A percentile compares a stretch with the other conserved stretches of the same genome.
phyloP scores from a whole-genome alignment of 805 yeast genomes.

The Candida vartiovaarae region DNA sequence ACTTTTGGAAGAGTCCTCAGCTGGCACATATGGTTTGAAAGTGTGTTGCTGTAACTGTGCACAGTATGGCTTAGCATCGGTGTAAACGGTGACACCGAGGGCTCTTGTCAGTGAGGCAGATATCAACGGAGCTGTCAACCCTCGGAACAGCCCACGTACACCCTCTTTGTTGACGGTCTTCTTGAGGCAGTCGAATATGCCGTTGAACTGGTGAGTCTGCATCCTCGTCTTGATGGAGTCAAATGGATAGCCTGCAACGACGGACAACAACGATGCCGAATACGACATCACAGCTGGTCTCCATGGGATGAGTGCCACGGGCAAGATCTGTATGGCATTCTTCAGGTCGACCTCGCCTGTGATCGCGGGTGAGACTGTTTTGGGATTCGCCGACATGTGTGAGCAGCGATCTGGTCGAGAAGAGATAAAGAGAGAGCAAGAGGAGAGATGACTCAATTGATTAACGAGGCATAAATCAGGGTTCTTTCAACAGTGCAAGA shows the following conservation, averaged over 20 bases:
- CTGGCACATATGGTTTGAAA: constrained; percentile 10
- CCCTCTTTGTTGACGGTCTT: constrained; percentile 59
- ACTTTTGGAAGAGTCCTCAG: constrained; percentile 5
- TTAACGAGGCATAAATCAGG: no score
- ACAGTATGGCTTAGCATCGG: constrained; percentile 41
- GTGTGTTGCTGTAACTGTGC: constrained; percentile 17
- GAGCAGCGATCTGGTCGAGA: no score
- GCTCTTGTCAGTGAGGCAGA: constrained; percentile 62
- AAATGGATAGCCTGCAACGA: constrained; percentile 73
- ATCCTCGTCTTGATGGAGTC: constrained; percentile 84
- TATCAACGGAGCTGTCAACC: constrained; percentile 65
- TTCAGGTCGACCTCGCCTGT: constrained; percentile 45
- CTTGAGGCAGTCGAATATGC: constrained; percentile 49
- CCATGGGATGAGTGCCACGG: constrained; percentile 42
- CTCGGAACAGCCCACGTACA: constrained; percentile 62
- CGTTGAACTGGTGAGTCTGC: constrained; percentile 66
- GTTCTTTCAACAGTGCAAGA: no score
- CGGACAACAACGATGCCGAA: constrained; percentile 53
- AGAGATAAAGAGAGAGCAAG: no score
- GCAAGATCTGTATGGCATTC: constrained; percentile 42
- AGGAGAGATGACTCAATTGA: no score
- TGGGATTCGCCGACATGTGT: neutral
- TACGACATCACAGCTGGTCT: constrained; percentile 56
- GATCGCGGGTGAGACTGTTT: constrained; percentile 39
- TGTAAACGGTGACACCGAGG: constrained; percentile 56